Evolutionary conservation across 768 basidiomycete species (phyloP).

Genomic region (Rhodotorula sphaerocarpa): DNA sequence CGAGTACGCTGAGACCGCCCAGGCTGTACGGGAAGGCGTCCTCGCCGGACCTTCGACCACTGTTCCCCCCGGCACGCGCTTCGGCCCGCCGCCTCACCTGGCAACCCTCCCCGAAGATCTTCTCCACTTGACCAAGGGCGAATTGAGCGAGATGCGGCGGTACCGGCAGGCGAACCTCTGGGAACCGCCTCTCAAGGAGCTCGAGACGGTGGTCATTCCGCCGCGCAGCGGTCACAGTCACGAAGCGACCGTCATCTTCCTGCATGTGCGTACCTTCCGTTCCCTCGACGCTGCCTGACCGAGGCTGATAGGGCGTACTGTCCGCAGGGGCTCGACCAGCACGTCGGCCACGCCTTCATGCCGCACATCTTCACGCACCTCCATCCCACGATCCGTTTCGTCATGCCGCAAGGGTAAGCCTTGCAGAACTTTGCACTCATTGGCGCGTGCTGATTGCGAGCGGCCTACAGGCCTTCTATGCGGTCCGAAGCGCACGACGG

Average conservation of each 20-base stretch:
- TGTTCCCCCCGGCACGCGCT: neutral
- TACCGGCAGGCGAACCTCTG: constrained; percentile 13
- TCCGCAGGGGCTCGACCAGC: constrained; percentile 15
- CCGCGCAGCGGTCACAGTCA: constrained; percentile 1
- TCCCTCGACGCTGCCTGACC: neutral
- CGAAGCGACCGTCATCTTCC: constrained; percentile 28
- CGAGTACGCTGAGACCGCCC: too few species aligned
- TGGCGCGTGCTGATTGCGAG: neutral
- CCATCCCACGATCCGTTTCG: constrained; percentile 10
- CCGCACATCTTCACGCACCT: neutral
- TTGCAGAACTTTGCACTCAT: too few species aligned
- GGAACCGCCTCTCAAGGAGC: constrained; percentile 6
- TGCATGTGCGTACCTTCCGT: constrained; percentile 1
- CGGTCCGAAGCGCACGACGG: neutral
- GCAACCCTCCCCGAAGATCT: neutral
- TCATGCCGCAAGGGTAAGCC: constrained; percentile 19
- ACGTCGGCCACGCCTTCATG: constrained; percentile 6
- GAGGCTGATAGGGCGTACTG: neutral
- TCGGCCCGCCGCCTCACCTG: neutral
- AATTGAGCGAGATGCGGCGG: neutral
- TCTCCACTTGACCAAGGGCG: neutral
- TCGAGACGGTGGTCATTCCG: neutral
- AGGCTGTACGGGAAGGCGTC: neutral
- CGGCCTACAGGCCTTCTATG: neutral
- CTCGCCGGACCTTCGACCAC: neutral